These are phyloP conservation scores for Coleophoma cylindrospora DNA, from an alignment of 2,329 filamentous ascomycete species.

Conservation along the genomic window DNA sequence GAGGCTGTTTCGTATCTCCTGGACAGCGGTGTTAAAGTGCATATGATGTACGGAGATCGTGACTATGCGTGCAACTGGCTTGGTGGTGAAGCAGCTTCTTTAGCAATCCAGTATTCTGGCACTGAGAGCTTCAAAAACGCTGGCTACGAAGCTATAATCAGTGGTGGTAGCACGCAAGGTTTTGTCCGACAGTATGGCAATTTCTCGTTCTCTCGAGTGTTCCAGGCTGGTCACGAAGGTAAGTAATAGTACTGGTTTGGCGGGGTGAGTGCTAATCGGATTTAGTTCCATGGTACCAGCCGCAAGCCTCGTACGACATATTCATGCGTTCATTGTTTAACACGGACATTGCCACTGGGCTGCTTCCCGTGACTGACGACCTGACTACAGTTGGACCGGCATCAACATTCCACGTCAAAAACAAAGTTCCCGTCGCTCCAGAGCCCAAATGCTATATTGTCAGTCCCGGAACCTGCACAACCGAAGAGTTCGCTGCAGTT, in stretches of 20 bases:
- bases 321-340: background rate
- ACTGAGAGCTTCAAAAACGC: background rate
- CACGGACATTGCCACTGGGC: background rate
- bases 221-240: background rate
- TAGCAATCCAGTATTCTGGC: background rate
- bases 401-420: background rate
- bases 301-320: too few species aligned
- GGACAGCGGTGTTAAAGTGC: constrained; percentile 56
- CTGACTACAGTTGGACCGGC: background rate
- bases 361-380: background rate
- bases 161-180: background rate
- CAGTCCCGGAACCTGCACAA: too few species aligned
- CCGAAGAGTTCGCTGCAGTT: too few species aligned
- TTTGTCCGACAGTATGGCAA: background rate
- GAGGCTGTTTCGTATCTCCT: constrained; percentile 52
- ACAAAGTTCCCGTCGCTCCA: background rate
- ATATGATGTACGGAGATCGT: constrained; percentile 61
- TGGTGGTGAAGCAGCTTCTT: constrained; percentile 1
- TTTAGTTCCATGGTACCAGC: too few species aligned
- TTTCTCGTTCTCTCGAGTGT: background rate
- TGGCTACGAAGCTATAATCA: background rate
- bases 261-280: too few species aligned
- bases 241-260: too few species aligned
- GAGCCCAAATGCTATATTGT: too few species aligned
- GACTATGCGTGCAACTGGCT: constrained; percentile 53